A percentile compares a stretch with the other conserved stretches of the same genome.
Conservation (phyloP, 208 protist genomes). For the Acanthamoeba lenticulata region DNA sequence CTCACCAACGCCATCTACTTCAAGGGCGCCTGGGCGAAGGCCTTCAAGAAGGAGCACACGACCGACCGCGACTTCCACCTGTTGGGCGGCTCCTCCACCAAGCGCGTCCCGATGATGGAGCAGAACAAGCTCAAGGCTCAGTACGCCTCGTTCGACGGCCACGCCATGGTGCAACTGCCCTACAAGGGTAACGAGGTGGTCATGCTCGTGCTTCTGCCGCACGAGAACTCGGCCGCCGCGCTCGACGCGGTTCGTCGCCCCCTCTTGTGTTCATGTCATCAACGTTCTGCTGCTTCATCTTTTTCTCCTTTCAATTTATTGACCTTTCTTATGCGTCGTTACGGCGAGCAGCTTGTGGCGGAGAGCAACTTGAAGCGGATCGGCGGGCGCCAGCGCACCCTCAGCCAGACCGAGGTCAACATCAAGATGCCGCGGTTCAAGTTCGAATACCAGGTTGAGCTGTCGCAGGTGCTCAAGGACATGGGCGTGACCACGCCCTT, state of each 20-base stretch:
- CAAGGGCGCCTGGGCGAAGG: not conserved
- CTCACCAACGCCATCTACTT: conserved; percentile 24
- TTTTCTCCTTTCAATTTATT: not conserved
- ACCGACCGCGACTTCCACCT: not conserved
- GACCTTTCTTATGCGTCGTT: not conserved
- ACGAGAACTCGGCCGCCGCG: not conserved
- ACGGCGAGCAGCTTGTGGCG: not conserved
- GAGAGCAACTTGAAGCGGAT: not conserved
- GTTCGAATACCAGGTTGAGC: not conserved
- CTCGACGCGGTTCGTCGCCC: not conserved
- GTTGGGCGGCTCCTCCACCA: not conserved
- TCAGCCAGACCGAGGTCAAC: not conserved
- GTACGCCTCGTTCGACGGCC: not conserved
- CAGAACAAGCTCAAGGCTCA: not conserved
- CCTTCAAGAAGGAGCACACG: not conserved
- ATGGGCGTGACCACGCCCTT: not conserved
- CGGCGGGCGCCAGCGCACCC: not conserved
- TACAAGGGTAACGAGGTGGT: not conserved
- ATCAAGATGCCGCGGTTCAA: not conserved
- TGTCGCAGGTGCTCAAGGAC: not conserved
- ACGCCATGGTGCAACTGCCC: not conserved
- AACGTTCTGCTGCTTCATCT: not conserved
- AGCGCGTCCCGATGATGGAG: not conserved
- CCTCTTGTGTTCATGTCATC: not conserved
- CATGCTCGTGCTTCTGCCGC: conserved; percentile 8